These are phyloP conservation scores for Posidonia oceanica DNA, from an alignment of 116 monocot species.

Conservation along the genomic window DNA sequence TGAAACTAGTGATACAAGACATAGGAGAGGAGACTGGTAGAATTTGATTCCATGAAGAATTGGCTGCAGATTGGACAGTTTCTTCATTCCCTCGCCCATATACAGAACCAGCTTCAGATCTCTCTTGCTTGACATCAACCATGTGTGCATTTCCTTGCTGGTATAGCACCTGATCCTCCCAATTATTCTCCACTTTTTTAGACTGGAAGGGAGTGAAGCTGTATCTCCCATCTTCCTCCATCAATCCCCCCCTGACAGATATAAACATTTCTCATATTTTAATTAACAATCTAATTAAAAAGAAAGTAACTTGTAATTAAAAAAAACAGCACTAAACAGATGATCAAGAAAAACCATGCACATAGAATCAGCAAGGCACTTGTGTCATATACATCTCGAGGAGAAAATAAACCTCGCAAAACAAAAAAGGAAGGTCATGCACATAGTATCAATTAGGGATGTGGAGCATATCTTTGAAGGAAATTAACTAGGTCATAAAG, in stretches of 20 bases:
- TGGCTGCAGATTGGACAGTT: conserved; percentile 10
- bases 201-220: conserved; percentile 18
- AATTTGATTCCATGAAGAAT: conserved; percentile 33
- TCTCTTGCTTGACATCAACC: conserved; percentile 26
- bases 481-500: no score
- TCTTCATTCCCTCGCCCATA: conserved; percentile 30
- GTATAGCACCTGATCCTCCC: conserved; percentile 30
- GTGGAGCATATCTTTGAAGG: no score
- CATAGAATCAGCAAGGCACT: no score
- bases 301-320: neutral
- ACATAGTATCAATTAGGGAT: no score
- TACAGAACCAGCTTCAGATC: conserved; percentile 10
- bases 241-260: conserved; percentile 40
- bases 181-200: conserved; percentile 31
- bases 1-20: conserved; percentile 60
- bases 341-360: neutral
- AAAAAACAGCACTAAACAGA: neutral
- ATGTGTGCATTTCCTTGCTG: conserved; percentile 10
- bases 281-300: neutral
- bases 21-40: conserved; percentile 42
- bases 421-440: no score
- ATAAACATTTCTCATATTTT: neutral
- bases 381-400: no score
- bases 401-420: no score
- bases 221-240: conserved; percentile 35